A percentile compares a stretch with the other conserved stretches of the same genome.
Conservation (phyloP, 2,329 filamentous ascomycete species). For the Microcera coccophila region DNA sequence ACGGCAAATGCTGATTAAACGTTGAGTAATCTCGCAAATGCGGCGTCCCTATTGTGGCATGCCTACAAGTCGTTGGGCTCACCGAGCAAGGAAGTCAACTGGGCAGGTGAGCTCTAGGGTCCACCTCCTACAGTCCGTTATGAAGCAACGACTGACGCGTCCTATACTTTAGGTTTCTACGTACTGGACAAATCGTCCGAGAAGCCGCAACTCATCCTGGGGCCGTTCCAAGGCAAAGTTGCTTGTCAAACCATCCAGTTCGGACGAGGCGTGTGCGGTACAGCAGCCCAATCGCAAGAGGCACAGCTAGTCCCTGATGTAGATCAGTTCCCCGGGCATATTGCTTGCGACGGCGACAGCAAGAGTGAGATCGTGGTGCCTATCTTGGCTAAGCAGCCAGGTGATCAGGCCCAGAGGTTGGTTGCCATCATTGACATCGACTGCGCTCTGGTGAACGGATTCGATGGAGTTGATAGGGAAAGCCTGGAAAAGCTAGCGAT, state of each 20-base stretch:
- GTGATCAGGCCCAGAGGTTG: conserved; percentile 40
- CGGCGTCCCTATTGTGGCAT: conserved; percentile 74
- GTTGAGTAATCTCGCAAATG: conserved; percentile 72
- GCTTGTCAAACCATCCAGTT: conserved; percentile 76
- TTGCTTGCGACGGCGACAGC: conserved; percentile 73
- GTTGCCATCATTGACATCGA: conserved; percentile 79
- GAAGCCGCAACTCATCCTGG: conserved; percentile 62
- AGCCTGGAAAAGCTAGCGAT: conserved; percentile 64
- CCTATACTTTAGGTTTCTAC: conserved; percentile 63
- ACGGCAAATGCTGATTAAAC: conserved; percentile 6
- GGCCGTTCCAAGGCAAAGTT: conserved; percentile 75
- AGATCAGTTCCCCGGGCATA: conserved; percentile 71
- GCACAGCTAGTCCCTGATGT: conserved; percentile 71
- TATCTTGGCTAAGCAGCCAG: conserved; percentile 42
- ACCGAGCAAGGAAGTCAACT: conserved; percentile 68
- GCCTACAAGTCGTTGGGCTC: conserved; percentile 67
- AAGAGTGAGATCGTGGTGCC: conserved; percentile 81
- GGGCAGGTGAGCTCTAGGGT: conserved; percentile 54
- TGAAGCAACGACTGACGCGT: no score
- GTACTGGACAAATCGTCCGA: conserved; percentile 52
- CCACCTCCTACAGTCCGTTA: neutral
- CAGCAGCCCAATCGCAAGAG: conserved; percentile 55
- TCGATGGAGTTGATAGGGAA: conserved; percentile 62
- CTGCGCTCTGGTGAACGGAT: conserved; percentile 63
- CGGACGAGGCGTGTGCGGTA: conserved; percentile 70